These are phyloP conservation scores for Calonectria hawksworthii DNA, from an alignment of 2,329 filamentous ascomycete genomes.

Conservation along the genomic window DNA sequence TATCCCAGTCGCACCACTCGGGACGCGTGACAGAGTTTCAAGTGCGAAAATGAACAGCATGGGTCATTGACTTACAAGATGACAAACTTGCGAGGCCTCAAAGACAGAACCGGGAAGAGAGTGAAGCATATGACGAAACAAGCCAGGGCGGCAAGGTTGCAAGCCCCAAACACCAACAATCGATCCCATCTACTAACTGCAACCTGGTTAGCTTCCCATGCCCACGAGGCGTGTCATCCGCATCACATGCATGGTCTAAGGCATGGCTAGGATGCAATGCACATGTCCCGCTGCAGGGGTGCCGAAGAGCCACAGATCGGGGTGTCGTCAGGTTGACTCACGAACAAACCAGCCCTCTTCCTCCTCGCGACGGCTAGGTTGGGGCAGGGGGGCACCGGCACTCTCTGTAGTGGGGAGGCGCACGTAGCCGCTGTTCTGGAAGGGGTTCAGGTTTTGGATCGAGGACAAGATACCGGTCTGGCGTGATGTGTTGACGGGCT, in stretches of 20 bases:
- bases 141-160: conserved; percentile 88
- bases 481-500: conserved; percentile 79
- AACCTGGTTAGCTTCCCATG: conserved; percentile 53
- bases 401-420: conserved; percentile 88
- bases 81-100: conserved; percentile 93
- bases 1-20: conserved; percentile 18
- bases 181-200: conserved; percentile 98
- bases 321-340: conserved; percentile 70
- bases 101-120: conserved; percentile 85
- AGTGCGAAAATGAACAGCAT: conserved; percentile 17
- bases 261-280: conserved; percentile 56
- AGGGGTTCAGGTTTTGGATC: conserved; percentile 89
- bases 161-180: conserved; percentile 89
- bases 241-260: conserved; percentile 58
- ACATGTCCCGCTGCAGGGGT: conserved; percentile 63
- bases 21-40: conserved; percentile 34
- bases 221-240: conserved; percentile 58
- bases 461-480: conserved; percentile 83
- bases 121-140: conserved; percentile 96
- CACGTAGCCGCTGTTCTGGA: conserved; percentile 88
- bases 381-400: conserved; percentile 87
- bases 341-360: conserved; percentile 95
- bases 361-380: conserved; percentile 87
- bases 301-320: conserved; percentile 45
- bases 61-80: conserved; percentile 82